Evolutionary conservation across 306 rosid species (phyloP), one percentile per base, ranked within the genome.

Genomic region (Fragaria ananassa): DNA sequence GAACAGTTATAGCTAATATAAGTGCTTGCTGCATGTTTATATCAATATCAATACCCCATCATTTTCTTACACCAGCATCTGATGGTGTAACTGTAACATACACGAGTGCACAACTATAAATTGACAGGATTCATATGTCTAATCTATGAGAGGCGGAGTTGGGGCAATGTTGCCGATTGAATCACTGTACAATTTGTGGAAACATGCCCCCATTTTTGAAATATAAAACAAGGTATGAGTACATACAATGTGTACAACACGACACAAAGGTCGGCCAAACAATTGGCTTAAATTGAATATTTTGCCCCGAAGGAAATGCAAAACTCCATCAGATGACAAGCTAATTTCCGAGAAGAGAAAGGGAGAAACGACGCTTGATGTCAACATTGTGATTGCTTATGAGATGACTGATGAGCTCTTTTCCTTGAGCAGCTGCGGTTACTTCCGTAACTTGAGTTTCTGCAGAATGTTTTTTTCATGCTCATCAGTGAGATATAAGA

Each of bases 331-430:
- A 73, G 76, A 68, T 29, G 58, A 67, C 70, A 58, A 41, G 57
- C 65, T 71, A 71, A 8, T 50, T 42, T 76, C 56, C 29, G 41
- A 60, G 67, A 29, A n/a, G 4, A 60, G 54, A 51, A 72, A 68
- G 74, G 76, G 74, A 71, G 67, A 56, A 62, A 58, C 37, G 47
- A 71, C 15, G 70, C 73, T 74, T 67, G 79, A 34, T 11, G 15
- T 57, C 18, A 46, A 29, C 49, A 25, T 46, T 74, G 75, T 27
- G 51, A 60, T 50, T 75, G 54, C 77, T 70, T 78, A 34, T 71
- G 76, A 35, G 83, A 84, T 79, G 83, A 76, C 60, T 63, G 68
- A 35, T 72, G 83, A 75, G 73, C 61, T 73, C 79, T 81, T 71
- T 81, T 85, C 80, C 66, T 69, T 25, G 83, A 70, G 75, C 76